Percentiles rank a stretch among this genome's conserved stretches.
These are phyloP conservation scores for Alternaria incomplexa DNA, from an alignment of 2,329 filamentous ascomycete genomes.

Conservation along the genomic window DNA sequence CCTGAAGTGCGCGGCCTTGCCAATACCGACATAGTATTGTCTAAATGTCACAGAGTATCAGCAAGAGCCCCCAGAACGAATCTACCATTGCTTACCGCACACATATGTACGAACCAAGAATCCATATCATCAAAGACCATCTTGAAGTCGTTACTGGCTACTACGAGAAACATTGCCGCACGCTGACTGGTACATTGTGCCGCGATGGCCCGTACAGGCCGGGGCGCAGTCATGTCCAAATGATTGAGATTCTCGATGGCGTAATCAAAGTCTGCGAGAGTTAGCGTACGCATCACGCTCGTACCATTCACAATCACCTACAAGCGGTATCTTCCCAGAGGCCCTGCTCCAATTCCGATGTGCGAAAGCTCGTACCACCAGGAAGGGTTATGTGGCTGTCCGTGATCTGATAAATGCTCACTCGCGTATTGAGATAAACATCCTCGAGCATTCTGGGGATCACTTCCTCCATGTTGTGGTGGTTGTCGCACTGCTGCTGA, in stretches of 20 bases:
- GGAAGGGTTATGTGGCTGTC: constrained; percentile 33
- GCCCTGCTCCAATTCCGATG: constrained; percentile 45
- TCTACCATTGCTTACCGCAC: constrained; percentile 29
- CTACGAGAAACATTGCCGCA: constrained; percentile 44
- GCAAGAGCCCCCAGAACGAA: background rate
- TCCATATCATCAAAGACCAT: constrained; percentile 57
- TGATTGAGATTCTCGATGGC: constrained; percentile 49
- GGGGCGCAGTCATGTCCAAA: constrained; percentile 26
- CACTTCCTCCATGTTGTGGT: constrained; percentile 28
- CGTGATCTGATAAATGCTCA: constrained; percentile 35
- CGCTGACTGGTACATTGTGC: constrained; percentile 45
- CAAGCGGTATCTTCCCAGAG: constrained; percentile 54
- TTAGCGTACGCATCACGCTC: background rate
- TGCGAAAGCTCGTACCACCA: constrained; percentile 32
- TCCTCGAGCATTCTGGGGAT: constrained; percentile 40
- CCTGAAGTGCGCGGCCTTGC: constrained; percentile 48
- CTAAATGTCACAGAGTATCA: background rate
- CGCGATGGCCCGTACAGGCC: constrained; percentile 49
- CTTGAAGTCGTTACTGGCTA: constrained; percentile 52
- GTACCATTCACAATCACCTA: background rate
- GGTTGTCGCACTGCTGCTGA: constrained; percentile 24
- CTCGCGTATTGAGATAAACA: constrained; percentile 44
- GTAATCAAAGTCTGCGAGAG: constrained; percentile 41
- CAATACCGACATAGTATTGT: constrained; percentile 47
- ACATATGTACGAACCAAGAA: constrained; percentile 54